These are phyloP conservation scores for Fusarium compactum DNA, from an alignment of 2,329 filamentous ascomycete species.

Conservation along the genomic window DNA sequence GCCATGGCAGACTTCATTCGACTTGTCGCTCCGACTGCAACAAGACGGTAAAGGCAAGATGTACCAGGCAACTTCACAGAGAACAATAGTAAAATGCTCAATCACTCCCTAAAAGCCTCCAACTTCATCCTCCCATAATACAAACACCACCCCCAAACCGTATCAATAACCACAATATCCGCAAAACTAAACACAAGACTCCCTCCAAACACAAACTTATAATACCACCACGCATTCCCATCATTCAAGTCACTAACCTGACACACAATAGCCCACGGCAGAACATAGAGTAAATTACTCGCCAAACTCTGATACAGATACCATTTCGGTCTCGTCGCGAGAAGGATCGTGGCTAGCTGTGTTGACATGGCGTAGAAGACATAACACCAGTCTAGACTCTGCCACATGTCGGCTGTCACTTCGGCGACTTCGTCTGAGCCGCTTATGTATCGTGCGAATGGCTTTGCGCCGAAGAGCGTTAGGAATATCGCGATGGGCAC, in stretches of 20 bases:
- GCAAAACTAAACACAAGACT: slow-evolving; percentile 76
- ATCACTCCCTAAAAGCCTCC: slow-evolving; percentile 49
- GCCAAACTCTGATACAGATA: slow-evolving; percentile 75
- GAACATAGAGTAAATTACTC: slow-evolving; percentile 75
- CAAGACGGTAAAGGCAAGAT: too few species aligned
- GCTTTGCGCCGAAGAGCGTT: slow-evolving; percentile 67
- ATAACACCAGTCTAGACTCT: slow-evolving; percentile 74
- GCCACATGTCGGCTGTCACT: slow-evolving; percentile 75
- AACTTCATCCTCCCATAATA: slow-evolving; percentile 58
- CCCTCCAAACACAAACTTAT: slow-evolving; percentile 75
- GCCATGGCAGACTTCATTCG: too few species aligned
- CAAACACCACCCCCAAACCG: slow-evolving; percentile 65
- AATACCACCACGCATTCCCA: slow-evolving; percentile 74
- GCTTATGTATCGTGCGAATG: slow-evolving; percentile 73
- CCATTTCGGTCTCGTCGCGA: slow-evolving; percentile 73
- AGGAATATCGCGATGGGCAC: slow-evolving; percentile 73
- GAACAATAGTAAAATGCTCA: too few species aligned
- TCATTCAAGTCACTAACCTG: slow-evolving; percentile 61
- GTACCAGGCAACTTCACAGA: too few species aligned
- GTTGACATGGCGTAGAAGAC: slow-evolving; percentile 75
- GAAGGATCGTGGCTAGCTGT: slow-evolving; percentile 72
- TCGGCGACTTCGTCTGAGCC: slow-evolving; percentile 66
- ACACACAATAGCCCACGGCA: slow-evolving; percentile 77
- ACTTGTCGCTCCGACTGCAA: not conserved
- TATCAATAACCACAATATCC: slow-evolving; percentile 63